Evolutionary conservation across 768 basidiomycete genomes (phyloP).

Genomic region (Tricholoma terreum): DNA sequence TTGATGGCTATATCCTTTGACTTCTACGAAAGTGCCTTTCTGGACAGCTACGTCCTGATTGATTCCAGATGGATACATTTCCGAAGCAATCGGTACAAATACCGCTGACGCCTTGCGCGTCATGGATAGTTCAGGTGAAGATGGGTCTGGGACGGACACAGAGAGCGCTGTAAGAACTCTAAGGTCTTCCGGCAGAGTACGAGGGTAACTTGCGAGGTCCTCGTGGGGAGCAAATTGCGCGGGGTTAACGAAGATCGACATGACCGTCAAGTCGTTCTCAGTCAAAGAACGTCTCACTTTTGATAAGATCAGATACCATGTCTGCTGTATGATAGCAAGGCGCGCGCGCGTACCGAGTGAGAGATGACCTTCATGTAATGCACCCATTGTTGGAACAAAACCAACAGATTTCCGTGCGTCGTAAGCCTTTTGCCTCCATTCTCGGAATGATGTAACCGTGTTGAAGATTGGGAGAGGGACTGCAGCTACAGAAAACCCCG

Average conservation of each 20-base stretch:
- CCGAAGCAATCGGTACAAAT: constrained; percentile 73
- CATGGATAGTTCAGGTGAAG: constrained; percentile 8
- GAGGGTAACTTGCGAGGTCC: constrained; percentile 88
- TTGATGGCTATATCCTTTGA: constrained; percentile 88
- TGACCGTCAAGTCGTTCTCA: constrained; percentile 81
- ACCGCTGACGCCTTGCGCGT: constrained; percentile 58
- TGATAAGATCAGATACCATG: constrained; percentile 2
- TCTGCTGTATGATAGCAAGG: not conserved
- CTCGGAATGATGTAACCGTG: constrained; percentile 57
- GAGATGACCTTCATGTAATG: constrained; percentile 88
- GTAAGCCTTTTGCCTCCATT: constrained; percentile 68
- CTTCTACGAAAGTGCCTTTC: constrained; percentile 87
- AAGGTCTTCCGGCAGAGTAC: constrained; percentile 78
- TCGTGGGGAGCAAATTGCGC: constrained; percentile 97
- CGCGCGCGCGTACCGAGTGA: constrained; percentile 69
- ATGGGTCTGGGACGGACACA: constrained; percentile 18
- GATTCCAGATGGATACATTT: constrained; percentile 95
- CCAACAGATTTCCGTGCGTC: constrained; percentile 69
- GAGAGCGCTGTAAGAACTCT: constrained; percentile 47
- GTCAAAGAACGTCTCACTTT: constrained; percentile 72
- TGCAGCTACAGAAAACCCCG: not conserved
- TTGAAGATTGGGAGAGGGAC: constrained; percentile 49
- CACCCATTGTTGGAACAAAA: constrained; percentile 96
- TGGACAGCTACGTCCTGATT: constrained; percentile 70
- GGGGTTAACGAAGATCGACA: constrained; percentile 98